Evolutionary conservation across 208 protist genomes (phyloP).

Genomic region (Leishmania martiniquensis): DNA sequence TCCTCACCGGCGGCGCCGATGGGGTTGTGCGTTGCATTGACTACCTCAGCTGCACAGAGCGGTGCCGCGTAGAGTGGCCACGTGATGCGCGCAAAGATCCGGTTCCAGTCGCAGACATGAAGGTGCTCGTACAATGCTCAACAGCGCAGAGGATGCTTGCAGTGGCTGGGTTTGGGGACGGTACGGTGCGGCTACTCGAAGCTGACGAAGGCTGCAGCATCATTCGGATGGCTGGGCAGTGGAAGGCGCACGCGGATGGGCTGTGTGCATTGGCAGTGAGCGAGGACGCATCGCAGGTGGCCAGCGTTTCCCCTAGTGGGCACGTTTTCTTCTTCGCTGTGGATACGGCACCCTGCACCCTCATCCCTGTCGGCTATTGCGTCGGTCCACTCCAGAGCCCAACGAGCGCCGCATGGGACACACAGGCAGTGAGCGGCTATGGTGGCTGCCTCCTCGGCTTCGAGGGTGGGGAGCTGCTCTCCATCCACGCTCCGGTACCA

Average conservation of each 20-base stretch:
- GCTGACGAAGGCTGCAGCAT: constrained; percentile 14
- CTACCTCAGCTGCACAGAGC: constrained; percentile 73
- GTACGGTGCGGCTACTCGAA: constrained; percentile 80
- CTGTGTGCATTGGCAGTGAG: constrained; percentile 70
- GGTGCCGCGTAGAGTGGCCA: constrained; percentile 35
- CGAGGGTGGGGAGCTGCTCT: constrained; percentile 69
- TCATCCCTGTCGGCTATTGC: constrained; percentile 86
- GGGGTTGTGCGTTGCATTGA: constrained; percentile 92
- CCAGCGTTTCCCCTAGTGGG: constrained; percentile 77
- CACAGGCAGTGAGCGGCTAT: constrained; percentile 7
- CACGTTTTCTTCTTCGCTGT: constrained; percentile 95
- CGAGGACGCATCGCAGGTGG: constrained; percentile 63
- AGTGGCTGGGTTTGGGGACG: constrained; percentile 86
- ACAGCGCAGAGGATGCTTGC: constrained; percentile 38
- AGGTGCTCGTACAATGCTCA: constrained; percentile 20
- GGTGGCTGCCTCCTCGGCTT: constrained; percentile 75
- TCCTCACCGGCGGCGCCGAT: constrained; percentile 92
- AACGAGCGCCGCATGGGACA: constrained; percentile 74
- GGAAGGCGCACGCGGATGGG: constrained; percentile 66
- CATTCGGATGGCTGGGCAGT: constrained; percentile 47
- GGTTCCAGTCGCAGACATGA: constrained; percentile 19
- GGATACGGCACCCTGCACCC: constrained; percentile 14
- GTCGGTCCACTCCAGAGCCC: constrained; percentile 50
- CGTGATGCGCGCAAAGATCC: not conserved
- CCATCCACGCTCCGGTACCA: constrained; percentile 50